These are phyloP conservation scores for Skeletonema menzelii DNA, from an alignment of 108 stramenopile species.

Conservation along the genomic window DNA sequence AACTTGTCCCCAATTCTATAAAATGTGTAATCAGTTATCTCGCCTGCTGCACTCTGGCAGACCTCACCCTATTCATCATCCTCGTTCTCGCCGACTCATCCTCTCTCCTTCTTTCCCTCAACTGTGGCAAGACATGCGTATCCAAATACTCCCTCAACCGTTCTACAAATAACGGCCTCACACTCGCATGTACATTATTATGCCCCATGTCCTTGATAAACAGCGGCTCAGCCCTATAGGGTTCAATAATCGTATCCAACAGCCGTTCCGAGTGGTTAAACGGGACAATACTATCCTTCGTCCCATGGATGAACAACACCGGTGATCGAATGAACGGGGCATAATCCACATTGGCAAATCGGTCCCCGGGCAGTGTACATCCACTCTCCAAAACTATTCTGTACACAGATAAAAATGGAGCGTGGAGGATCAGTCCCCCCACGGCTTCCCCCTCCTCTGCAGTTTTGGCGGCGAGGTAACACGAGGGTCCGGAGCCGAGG, in stretches of 20 bases:
- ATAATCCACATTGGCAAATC: constrained; percentile 95
- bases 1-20: background rate
- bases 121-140: constrained; percentile 63
- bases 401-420: constrained; percentile 93
- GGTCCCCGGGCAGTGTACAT: constrained; percentile 93
- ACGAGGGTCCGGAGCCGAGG: constrained; percentile 94
- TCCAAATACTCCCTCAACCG: constrained; percentile 78
- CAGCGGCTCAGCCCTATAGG: constrained; percentile 68
- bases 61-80: background rate
- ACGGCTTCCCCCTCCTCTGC: constrained; percentile 75
- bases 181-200: constrained; percentile 85
- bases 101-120: constrained; percentile 8
- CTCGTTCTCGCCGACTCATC: background rate
- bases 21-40: background rate
- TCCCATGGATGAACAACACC: constrained; percentile 90
- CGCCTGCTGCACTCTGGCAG: background rate
- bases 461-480: constrained; percentile 87
- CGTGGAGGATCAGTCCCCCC: constrained; percentile 95
- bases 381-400: constrained; percentile 92
- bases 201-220: constrained; percentile 93
- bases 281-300: constrained; percentile 94
- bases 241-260: constrained; percentile 57
- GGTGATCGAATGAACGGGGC: constrained; percentile 75
- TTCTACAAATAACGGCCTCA: constrained; percentile 81
- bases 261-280: constrained; percentile 90